phyloP scores from a whole-genome alignment of 1,284 basidiomycete genomes.

The Moniliella sp. region DNA sequence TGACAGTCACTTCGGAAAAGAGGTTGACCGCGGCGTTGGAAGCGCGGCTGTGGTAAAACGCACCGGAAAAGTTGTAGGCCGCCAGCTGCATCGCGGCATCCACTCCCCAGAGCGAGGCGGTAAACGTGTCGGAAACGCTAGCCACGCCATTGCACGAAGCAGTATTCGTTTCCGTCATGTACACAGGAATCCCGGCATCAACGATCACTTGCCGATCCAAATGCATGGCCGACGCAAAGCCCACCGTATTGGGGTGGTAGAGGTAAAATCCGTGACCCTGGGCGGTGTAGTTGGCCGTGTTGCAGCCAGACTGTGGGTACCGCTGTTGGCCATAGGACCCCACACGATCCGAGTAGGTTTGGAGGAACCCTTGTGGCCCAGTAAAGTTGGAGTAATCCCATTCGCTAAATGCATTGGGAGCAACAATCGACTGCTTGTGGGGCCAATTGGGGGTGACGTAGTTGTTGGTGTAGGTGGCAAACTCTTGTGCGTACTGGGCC shows the following conservation, averaged over 20 bases:
- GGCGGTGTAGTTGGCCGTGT: conserved; percentile 2
- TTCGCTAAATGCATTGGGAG: conserved; percentile 42
- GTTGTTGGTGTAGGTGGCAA: conserved; percentile 32
- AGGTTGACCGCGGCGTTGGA: conserved; percentile 34
- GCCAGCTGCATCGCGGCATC: conserved; percentile 5
- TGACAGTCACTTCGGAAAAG: conserved; percentile 8
- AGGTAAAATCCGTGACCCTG: conserved; percentile 3
- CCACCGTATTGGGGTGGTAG: conserved; percentile 3
- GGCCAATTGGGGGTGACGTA: conserved; percentile 1
- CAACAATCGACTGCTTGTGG: conserved; percentile 32
- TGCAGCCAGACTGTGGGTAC: conserved; percentile 4
- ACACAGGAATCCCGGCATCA: conserved; percentile 4
- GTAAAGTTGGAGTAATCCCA: conserved; percentile 34
- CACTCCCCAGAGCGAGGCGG: conserved; percentile 47
- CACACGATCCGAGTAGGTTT: conserved; percentile 3
- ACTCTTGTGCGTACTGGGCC: conserved; percentile 41
- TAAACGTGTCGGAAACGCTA: conserved; percentile 52
- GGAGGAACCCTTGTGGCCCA: conserved; percentile 1
- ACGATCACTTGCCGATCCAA: conserved; percentile 1
- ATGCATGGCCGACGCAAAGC: conserved; percentile 7
- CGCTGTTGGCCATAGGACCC: too few species aligned
- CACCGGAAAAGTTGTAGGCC: conserved; percentile 4
- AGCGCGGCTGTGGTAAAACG: conserved; percentile 10
- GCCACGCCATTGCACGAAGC: conserved; percentile 60
- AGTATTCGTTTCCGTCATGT: conserved; percentile 39